These are phyloP conservation scores for Monosporascus sp. DNA, from an alignment of 2,329 filamentous ascomycete genomes.

Conservation along the genomic window DNA sequence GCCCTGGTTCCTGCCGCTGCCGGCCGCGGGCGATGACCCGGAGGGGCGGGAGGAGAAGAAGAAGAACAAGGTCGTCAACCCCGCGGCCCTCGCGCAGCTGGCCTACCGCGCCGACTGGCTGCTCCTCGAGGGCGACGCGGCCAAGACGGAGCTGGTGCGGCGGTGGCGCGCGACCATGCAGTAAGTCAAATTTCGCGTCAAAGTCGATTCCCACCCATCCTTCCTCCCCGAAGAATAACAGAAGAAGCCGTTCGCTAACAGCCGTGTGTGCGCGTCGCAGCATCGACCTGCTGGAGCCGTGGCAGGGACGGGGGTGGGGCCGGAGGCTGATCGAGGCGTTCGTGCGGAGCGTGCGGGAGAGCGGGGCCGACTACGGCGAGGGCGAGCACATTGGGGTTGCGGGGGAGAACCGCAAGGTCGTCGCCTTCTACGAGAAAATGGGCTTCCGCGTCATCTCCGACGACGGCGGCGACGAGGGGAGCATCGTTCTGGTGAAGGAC, in stretches of 20 bases:
- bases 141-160: slow-evolving; percentile 28
- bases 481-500: slow-evolving; percentile 38
- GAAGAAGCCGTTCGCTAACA: no score
- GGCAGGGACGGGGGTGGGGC: slow-evolving; percentile 41
- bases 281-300: slow-evolving; percentile 40
- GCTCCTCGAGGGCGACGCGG: slow-evolving; percentile 26
- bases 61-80: slow-evolving; percentile 20
- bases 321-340: slow-evolving; percentile 35
- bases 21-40: slow-evolving; percentile 4
- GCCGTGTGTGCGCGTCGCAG: no score
- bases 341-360: slow-evolving; percentile 30
- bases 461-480: slow-evolving; percentile 25
- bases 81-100: slow-evolving; percentile 33
- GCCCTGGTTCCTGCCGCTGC: slow-evolving; percentile 19
- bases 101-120: slow-evolving; percentile 37
- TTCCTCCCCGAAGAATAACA: no score
- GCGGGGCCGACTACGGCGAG: slow-evolving; percentile 23
- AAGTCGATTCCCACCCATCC: no score
- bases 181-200: no score
- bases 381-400: slow-evolving; percentile 41
- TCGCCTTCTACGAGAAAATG: slow-evolving; percentile 42
- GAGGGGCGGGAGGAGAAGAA: background rate
- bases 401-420: slow-evolving; percentile 42
- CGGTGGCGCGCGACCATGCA: slow-evolving; percentile 42
- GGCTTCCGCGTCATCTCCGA: slow-evolving; percentile 36